These are phyloP conservation scores for Sclerotinia trifoliorum DNA, from an alignment of 2,329 filamentous ascomycete species.

Conservation along the genomic window DNA sequence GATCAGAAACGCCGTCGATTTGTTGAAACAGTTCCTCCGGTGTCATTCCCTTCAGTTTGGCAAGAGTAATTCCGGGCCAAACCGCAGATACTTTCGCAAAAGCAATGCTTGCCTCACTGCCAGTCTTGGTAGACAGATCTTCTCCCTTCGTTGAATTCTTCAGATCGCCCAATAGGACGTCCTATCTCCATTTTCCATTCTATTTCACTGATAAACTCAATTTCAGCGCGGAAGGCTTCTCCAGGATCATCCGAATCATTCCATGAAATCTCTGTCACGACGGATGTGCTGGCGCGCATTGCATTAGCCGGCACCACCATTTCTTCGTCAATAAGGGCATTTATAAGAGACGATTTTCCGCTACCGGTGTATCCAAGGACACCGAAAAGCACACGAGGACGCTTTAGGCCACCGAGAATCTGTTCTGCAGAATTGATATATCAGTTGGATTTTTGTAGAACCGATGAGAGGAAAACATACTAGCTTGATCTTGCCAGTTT, in stretches of 20 bases:
- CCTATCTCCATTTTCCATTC: conserved; percentile 7
- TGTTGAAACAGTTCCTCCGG: not conserved
- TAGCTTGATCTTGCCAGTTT: not conserved
- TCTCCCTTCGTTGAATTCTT: not conserved
- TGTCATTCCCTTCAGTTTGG: not conserved
- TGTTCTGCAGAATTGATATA: not conserved
- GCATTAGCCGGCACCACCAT: not conserved
- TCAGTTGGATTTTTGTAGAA: not conserved
- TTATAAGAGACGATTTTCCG: conserved; percentile 14
- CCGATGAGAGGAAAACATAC: not conserved
- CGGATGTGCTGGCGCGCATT: conserved; percentile 9
- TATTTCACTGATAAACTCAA: not conserved
- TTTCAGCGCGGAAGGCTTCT: not conserved
- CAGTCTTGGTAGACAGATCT: not conserved
- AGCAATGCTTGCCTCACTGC: not conserved
- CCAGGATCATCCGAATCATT: not conserved
- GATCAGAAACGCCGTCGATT: not conserved
- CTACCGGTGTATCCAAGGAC: conserved; percentile 1
- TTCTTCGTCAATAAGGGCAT: conserved; percentile 18
- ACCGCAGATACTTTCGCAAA: conserved; percentile 14
- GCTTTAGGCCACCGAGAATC: not conserved
- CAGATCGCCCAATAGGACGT: not conserved
- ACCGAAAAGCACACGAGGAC: conserved; percentile 11
- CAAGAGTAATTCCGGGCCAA: not conserved
- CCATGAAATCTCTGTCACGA: conserved; percentile 14